These are phyloP conservation scores for Fistulifera solaris DNA, from an alignment of 108 stramenopile species.

Conservation along the genomic window DNA sequence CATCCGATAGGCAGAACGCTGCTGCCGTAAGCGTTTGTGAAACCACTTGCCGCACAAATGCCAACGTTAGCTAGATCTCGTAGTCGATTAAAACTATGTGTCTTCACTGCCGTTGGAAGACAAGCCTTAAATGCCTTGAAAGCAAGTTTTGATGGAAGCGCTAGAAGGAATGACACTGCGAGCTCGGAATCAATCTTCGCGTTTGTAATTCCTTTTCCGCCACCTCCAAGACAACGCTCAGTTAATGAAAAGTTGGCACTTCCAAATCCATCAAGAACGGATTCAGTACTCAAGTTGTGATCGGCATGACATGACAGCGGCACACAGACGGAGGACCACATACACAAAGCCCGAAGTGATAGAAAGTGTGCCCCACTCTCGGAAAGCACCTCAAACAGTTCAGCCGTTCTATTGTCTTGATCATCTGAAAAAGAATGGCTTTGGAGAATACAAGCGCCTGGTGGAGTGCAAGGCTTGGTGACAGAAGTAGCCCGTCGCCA, in stretches of 20 bases:
- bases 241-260: constrained; percentile 16
- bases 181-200: constrained; percentile 58
- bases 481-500: constrained; percentile 77
- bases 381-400: constrained; percentile 1
- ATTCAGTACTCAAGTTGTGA: constrained; percentile 7
- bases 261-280: constrained; percentile 5
- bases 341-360: constrained; percentile 38
- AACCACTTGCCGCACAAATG: constrained; percentile 18
- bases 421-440: constrained; percentile 15
- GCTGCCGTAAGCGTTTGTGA: constrained; percentile 12
- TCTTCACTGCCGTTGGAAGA: constrained; percentile 72
- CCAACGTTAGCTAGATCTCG: constrained; percentile 60
- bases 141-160: constrained; percentile 56
- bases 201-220: constrained; percentile 61
- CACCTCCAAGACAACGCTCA: constrained; percentile 64
- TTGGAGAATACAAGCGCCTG: constrained; percentile 33
- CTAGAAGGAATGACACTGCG: constrained; percentile 51
- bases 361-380: constrained; percentile 52
- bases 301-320: neutral
- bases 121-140: constrained; percentile 66
- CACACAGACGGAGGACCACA: constrained; percentile 8
- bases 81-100: constrained; percentile 55
- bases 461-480: constrained; percentile 18
- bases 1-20: constrained; percentile 23
- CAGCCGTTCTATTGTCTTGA: neutral